Evolutionary conservation across 176 grass and related monocot genomes (phyloP).

Genomic region (Eleusine indica): DNA sequence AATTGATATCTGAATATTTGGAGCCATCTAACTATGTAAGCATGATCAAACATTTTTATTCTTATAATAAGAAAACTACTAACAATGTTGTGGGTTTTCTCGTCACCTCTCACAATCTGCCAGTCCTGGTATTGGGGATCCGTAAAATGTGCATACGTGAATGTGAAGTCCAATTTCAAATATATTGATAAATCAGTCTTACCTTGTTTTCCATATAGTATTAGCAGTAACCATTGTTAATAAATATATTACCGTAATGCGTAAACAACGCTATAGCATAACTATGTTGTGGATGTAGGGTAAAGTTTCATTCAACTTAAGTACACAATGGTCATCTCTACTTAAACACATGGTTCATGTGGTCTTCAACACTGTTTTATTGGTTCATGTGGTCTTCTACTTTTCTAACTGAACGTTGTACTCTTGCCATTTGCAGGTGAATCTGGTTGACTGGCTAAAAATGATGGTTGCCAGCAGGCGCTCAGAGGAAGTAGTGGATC

Average conservation of each 20-base stretch:
- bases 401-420: conserved; percentile 31
- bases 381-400: not conserved
- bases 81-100: conserved; percentile 2
- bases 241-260: not conserved
- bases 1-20: conserved; percentile 11
- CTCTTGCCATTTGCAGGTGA: conserved; percentile 61
- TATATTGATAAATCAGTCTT: not conserved
- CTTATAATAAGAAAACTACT: conserved; percentile 14
- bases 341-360: not conserved
- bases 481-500: conserved; percentile 95
- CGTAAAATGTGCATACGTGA: conserved; percentile 1
- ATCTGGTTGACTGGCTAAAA: conserved; percentile 98
- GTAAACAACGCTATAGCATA: conserved; percentile 15
- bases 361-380: not conserved
- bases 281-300: not conserved
- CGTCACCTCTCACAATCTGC: not conserved
- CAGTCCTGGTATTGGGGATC: not conserved
- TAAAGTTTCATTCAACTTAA: not conserved
- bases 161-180: conserved; percentile 21
- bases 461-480: conserved; percentile 95
- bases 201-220: not conserved
- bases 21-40: conserved; percentile 1
- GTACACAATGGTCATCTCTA: not conserved
- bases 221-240: not conserved
- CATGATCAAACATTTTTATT: not conserved